Evolutionary conservation across 805 yeast species (phyloP).

Genomic region (Candida pini): DNA sequence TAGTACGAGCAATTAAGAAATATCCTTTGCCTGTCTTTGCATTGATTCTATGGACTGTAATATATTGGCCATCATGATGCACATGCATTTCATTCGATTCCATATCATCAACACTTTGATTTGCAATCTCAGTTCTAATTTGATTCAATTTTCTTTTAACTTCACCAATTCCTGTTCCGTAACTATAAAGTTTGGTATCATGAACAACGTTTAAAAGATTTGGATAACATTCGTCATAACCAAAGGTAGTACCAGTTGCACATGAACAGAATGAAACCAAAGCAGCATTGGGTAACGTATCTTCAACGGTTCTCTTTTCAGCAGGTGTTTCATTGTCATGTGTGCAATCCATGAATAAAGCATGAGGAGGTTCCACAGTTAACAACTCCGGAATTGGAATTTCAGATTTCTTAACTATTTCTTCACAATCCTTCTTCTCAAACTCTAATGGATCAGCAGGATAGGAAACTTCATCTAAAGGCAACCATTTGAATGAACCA

Average conservation of each 20-base stretch:
- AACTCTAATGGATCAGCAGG: constrained; percentile 44
- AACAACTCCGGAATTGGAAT: constrained; percentile 63
- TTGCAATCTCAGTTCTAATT: constrained; percentile 53
- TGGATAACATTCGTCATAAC: constrained; percentile 91
- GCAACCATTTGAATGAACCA: constrained; percentile 81
- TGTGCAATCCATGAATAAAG: constrained; percentile 95
- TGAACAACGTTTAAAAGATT: constrained; percentile 70
- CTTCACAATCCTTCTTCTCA: constrained; percentile 17
- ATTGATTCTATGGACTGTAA: constrained; percentile 83
- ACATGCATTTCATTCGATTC: constrained; percentile 81
- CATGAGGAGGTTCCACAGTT: constrained; percentile 76
- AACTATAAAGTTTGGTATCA: constrained; percentile 62
- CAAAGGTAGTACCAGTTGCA: constrained; percentile 91
- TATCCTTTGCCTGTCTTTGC: constrained; percentile 84
- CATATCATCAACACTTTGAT: constrained; percentile 48
- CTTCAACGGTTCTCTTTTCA: constrained; percentile 89
- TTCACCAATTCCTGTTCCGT: constrained; percentile 61
- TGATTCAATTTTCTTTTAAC: constrained; percentile 59
- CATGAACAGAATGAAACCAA: constrained; percentile 88
- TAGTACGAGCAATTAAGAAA: constrained; percentile 82
- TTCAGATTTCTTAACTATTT: constrained; percentile 45
- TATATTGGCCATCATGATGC: constrained; percentile 89
- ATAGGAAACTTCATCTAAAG: constrained; percentile 67
- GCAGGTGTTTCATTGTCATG: constrained; percentile 91
- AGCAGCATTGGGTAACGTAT: constrained; percentile 92